Percentiles rank a stretch among this genome's conserved stretches.
phyloP scores from a whole-genome alignment of 495 filamentous ascomycete genomes.

The Penicillium pancosmium region DNA sequence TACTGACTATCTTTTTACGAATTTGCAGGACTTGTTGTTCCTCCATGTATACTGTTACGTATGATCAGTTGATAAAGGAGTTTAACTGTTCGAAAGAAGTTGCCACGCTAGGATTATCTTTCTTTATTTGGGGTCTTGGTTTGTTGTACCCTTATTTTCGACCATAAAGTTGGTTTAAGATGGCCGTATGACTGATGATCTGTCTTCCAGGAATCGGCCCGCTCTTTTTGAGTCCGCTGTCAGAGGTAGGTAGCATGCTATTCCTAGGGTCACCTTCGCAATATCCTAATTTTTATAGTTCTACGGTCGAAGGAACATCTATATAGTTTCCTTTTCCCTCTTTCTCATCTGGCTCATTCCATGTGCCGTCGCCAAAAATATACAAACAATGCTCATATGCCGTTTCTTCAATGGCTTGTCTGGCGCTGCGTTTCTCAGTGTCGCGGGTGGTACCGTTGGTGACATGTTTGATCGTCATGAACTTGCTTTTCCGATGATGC shows the following conservation, averaged over 20 bases:
- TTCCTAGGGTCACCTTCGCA: background rate
- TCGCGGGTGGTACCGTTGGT: slow-evolving; percentile 88
- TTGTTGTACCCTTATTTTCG: slow-evolving; percentile 16
- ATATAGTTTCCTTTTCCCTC: slow-evolving; percentile 72
- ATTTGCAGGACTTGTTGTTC: slow-evolving; percentile 75
- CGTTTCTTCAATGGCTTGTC: slow-evolving; percentile 86
- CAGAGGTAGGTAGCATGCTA: slow-evolving; percentile 45
- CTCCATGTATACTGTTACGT: slow-evolving; percentile 87
- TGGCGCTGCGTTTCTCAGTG: slow-evolving; percentile 85
- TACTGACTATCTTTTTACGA: slow-evolving; percentile 3
- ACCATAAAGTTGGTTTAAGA: background rate
- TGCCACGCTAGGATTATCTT: slow-evolving; percentile 77
- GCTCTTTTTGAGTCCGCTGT: slow-evolving; percentile 68
- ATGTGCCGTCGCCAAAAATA: slow-evolving; percentile 82
- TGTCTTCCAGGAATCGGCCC: slow-evolving; percentile 63
- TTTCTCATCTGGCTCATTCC: slow-evolving; percentile 90
- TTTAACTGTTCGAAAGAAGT: slow-evolving; percentile 70
- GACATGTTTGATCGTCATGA: slow-evolving; percentile 81
- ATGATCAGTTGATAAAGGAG: slow-evolving; percentile 77
- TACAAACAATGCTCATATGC: slow-evolving; percentile 77
- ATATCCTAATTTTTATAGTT: slow-evolving; percentile 61
- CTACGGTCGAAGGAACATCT: slow-evolving; percentile 85
- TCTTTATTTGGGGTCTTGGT: slow-evolving; percentile 73
- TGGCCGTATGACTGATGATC: slow-evolving; percentile 4
- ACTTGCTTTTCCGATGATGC: slow-evolving; percentile 76